Evolutionary conservation across 2,329 filamentous ascomycete species (phyloP).

Genomic region (Colletotrichum shisoi): DNA sequence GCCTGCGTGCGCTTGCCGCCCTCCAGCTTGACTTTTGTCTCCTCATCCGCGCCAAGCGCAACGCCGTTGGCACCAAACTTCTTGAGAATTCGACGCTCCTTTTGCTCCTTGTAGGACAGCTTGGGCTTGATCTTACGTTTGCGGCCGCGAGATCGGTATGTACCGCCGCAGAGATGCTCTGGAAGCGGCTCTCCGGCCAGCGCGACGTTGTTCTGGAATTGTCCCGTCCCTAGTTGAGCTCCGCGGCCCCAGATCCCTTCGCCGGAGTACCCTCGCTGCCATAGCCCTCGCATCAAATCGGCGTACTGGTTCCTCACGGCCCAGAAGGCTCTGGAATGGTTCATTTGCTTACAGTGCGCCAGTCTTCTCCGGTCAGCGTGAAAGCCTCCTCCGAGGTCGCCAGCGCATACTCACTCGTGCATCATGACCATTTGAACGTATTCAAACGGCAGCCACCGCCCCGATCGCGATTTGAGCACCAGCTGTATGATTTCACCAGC

Average conservation of each 20-base stretch:
- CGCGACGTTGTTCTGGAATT: constrained; percentile 64
- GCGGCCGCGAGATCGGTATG: constrained; percentile 67
- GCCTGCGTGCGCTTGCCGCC: constrained; percentile 67
- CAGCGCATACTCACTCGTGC: constrained; percentile 66
- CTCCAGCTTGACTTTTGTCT: constrained; percentile 71
- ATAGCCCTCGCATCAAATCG: constrained; percentile 73
- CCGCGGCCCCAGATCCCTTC: constrained; percentile 86
- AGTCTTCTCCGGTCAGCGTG: constrained; percentile 56
- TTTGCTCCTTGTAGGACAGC: constrained; percentile 73
- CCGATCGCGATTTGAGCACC: constrained; percentile 73
- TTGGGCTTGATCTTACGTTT: constrained; percentile 64
- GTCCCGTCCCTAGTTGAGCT: constrained; percentile 66
- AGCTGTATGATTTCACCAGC: constrained; percentile 87
- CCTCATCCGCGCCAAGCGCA: constrained; percentile 73
- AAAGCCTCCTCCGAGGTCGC: not conserved
- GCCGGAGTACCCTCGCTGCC: constrained; percentile 75
- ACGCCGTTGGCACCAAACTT: constrained; percentile 79
- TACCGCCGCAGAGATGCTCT: constrained; percentile 82
- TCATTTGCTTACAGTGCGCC: constrained; percentile 91
- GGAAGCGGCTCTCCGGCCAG: constrained; percentile 65
- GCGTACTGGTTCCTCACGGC: constrained; percentile 77
- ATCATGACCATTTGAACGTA: constrained; percentile 97
- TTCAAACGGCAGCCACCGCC: constrained; percentile 79
- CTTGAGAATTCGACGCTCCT: constrained; percentile 74
- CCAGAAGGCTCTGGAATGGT: constrained; percentile 85